Evolutionary conservation across 352 stramenopile species (phyloP), one percentile per base, ranked within the genome.

Genomic region (Phytophthora foliorum): DNA sequence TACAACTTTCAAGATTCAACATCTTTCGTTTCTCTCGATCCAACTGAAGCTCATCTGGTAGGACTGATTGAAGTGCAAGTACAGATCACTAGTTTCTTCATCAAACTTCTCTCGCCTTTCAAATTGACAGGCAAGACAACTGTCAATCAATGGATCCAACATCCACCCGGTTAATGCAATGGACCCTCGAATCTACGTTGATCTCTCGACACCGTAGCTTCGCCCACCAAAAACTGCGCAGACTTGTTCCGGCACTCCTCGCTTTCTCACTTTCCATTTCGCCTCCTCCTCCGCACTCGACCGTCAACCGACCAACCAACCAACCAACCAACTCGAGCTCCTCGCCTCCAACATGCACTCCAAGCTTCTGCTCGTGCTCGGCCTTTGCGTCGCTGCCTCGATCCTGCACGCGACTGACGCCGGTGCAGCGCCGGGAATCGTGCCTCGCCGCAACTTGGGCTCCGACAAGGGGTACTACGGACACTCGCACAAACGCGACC

Each of bases 401-500:
- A 17, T 63, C 32, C 56, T 63, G 32, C 56, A 56, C 3, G 6
- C 45, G 27, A 44, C 42, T 9, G 54, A 61, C 11, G 54, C 39
- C 9, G 41, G 54, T n/a, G n/a, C n/a, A n/a, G n/a, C n/a, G n/a
- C n/a, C n/a, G n/a, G n/a, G n/a, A 45, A 44, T 68, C 29, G 27
- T 45, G 7, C 38, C 58, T 16, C 63, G 53, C 34, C 56, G 57
- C 36, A 41, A 67, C 46, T 50, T 69, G 19, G 56, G 59, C 32
- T 48, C 46, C 3, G 50, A 68, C 51, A n/a, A n/a, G n/a, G n/a
- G n/a, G n/a, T n/a, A n/a, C n/a, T 51, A 74, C 17, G 52, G 22
- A 44, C 59, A 57, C n/a, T 27, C 11, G 14, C 29, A 52, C 31
- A 45, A 67, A 16, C 21, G 72, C 27, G 55, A 57, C 36, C 41